These are phyloP conservation scores for Penicillium daleae DNA, from an alignment of 495 filamentous ascomycete genomes.

Conservation along the genomic window DNA sequence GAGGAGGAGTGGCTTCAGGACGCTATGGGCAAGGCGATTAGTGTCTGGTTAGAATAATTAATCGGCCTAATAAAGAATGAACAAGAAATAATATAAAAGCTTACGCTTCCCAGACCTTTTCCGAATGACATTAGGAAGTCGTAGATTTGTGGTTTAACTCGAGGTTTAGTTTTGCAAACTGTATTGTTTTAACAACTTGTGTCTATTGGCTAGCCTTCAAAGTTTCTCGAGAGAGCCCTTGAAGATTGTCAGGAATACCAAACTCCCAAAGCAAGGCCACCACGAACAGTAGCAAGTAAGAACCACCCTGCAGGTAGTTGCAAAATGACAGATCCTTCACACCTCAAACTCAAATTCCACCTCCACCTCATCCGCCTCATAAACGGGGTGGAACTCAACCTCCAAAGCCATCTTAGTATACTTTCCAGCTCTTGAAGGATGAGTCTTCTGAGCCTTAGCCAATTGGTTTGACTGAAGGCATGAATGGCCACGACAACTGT, in stretches of 20 bases:
- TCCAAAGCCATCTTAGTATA: neutral
- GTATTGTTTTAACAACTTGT: no score
- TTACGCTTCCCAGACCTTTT: no score
- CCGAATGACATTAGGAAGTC: no score
- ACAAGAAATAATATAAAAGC: no score
- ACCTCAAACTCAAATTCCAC: neutral
- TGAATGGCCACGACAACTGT: neutral
- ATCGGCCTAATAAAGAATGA: neutral
- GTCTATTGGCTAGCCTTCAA: neutral
- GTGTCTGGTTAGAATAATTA: slow-evolving; percentile 27
- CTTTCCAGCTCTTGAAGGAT: neutral
- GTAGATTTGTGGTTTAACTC: no score
- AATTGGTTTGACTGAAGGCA: neutral
- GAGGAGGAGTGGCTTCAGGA: slow-evolving; percentile 30
- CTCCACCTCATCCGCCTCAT: neutral
- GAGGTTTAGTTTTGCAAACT: no score
- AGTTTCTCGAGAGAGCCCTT: no score
- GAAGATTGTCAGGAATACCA: no score
- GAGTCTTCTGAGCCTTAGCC: neutral
- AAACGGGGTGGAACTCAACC: neutral
- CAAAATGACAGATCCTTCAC: neutral
- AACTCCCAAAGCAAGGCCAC: neutral
- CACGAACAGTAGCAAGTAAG: neutral
- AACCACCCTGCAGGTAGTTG: neutral
- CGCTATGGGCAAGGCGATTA: slow-evolving; percentile 19